Evolutionary conservation across 139 green algal genomes (phyloP).

Genomic region (Chlorella vulgaris): DNA sequence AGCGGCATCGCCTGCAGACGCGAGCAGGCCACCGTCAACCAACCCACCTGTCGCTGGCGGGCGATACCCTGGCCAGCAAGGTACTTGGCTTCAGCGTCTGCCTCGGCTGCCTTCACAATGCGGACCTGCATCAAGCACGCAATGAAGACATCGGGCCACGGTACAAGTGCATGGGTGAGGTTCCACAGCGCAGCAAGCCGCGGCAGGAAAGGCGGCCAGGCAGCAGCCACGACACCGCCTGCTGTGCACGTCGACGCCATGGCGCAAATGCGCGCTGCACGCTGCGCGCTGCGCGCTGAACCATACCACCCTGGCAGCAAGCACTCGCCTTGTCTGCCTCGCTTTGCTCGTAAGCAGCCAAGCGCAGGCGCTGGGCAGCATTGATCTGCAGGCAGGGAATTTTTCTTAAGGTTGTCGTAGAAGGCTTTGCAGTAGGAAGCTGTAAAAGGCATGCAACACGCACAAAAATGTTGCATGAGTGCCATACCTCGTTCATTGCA

Average conservation of each 20-base stretch:
- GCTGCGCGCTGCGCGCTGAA: too few species aligned
- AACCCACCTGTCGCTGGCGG: slow-evolving; percentile 58
- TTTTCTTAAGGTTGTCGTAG: background rate
- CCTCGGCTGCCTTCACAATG: slow-evolving; percentile 91
- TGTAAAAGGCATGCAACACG: too few species aligned
- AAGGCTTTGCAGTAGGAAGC: background rate
- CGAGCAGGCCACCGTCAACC: too few species aligned
- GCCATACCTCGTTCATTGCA: slow-evolving; percentile 94
- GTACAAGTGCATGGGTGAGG: background rate
- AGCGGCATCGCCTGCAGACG: too few species aligned
- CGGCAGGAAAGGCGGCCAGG: background rate
- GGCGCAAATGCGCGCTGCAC: too few species aligned
- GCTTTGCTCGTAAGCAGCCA: slow-evolving; percentile 73
- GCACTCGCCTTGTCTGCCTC: slow-evolving; percentile 82
- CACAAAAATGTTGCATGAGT: too few species aligned
- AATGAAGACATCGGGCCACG: background rate
- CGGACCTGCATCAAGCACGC: slow-evolving; percentile 1
- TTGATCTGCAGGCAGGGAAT: slow-evolving; percentile 65
- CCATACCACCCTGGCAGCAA: background rate
- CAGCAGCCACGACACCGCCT: too few species aligned
- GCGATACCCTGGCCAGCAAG: slow-evolving; percentile 82
- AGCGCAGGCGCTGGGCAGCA: slow-evolving; percentile 64
- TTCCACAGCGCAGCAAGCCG: background rate
- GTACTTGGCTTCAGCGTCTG: slow-evolving; percentile 95
- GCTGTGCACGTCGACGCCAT: too few species aligned